Evolutionary conservation across 345 rosid species (phyloP).

Genomic region (Carallia brachiata): DNA sequence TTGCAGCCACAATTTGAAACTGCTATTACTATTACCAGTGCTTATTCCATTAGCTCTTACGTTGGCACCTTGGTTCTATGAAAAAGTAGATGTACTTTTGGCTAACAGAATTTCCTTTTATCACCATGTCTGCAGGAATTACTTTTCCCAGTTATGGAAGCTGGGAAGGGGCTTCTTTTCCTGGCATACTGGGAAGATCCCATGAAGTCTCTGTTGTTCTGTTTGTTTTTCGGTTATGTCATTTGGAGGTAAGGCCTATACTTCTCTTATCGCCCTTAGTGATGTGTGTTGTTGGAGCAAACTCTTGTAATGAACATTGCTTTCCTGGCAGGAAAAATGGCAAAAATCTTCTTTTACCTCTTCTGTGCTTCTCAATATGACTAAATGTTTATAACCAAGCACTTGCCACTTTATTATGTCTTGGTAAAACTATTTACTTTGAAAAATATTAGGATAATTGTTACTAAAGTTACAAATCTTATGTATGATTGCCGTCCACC

Average conservation of each 20-base stretch:
- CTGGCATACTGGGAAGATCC: slow-evolving; percentile 76
- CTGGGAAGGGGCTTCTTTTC: slow-evolving; percentile 55
- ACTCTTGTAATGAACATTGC: neutral
- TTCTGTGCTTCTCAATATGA: too few relatives aligned
- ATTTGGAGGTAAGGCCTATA: slow-evolving; percentile 58
- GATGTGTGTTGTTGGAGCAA: neutral
- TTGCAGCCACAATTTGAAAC: too few relatives aligned
- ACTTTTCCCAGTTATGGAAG: slow-evolving; percentile 63
- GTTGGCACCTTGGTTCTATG: neutral
- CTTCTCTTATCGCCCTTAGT: slow-evolving; percentile 5
- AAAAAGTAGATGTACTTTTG: too few relatives aligned
- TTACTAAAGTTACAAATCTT: too few relatives aligned
- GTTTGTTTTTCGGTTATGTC: slow-evolving; percentile 53
- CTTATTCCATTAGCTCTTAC: neutral
- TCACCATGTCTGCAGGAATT: slow-evolving; percentile 55
- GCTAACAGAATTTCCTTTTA: too few relatives aligned
- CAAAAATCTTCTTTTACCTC: too few relatives aligned
- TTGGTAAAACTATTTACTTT: too few relatives aligned
- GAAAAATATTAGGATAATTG: too few relatives aligned
- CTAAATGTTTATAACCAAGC: too few relatives aligned
- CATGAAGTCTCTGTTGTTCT: slow-evolving; percentile 62
- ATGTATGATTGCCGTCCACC: too few relatives aligned
- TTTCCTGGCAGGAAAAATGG: neutral
- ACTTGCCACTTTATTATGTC: too few relatives aligned
- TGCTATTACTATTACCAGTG: neutral